Evolutionary conservation across 148 eudicot genomes (phyloP).

Genomic region (Chenopodium berlandieri): DNA sequence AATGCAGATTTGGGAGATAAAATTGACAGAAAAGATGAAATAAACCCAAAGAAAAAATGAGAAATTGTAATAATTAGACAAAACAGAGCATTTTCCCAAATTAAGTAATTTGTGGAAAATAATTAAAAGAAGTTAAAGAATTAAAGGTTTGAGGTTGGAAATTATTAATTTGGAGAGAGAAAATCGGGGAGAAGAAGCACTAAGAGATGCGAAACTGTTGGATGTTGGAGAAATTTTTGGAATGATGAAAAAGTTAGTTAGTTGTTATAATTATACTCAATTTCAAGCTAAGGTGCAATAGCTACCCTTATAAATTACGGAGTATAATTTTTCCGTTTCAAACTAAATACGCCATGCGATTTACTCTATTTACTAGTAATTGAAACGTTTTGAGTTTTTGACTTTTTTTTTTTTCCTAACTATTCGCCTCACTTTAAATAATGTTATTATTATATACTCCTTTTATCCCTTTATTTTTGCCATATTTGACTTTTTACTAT

Average conservation of each 20-base stretch:
- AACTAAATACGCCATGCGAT: no score
- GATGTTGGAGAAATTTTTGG: slow-evolving; percentile 21
- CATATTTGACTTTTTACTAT: no score
- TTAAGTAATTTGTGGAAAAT: neutral
- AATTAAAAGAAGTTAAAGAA: slow-evolving; percentile 8
- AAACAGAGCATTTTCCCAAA: neutral
- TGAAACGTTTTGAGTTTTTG: no score
- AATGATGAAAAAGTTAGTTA: slow-evolving; percentile 9
- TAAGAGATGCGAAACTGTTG: neutral
- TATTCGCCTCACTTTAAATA: no score
- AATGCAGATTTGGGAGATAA: neutral
- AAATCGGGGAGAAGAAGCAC: neutral
- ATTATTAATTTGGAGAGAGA: neutral
- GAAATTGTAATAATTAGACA: no score
- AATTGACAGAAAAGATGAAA: neutral
- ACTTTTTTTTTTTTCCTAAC: no score
- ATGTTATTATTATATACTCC: no score
- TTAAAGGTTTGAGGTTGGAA: neutral
- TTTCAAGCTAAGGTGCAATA: neutral
- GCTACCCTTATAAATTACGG: neutral
- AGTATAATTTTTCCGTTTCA: no score
- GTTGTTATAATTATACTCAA: neutral
- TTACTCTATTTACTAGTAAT: no score
- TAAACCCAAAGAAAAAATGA: neutral
- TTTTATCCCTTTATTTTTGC: no score